A percentile compares a stretch with the other conserved stretches of the same genome.
Evolutionary conservation across 1,284 basidiomycete genomes (phyloP).

Genomic region (Phylloboletellus chloephorus): DNA sequence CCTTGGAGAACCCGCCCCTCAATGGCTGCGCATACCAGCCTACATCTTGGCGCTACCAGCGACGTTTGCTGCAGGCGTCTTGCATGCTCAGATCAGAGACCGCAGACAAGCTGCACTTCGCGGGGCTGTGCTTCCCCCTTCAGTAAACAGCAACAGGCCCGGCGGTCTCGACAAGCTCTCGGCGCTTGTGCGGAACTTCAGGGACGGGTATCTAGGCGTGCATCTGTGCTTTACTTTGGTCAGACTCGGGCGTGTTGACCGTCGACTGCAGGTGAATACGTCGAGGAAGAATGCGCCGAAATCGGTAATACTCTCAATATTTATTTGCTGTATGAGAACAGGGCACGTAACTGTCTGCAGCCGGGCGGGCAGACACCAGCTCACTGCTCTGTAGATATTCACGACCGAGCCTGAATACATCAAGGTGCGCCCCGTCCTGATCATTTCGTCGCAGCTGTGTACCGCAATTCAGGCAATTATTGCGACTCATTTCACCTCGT

Average conservation of each 20-base stretch:
- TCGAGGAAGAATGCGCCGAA: slow-evolving; percentile 16
- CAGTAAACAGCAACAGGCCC: slow-evolving; percentile 27
- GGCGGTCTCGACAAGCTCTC: slow-evolving; percentile 32
- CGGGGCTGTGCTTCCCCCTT: slow-evolving; percentile 33
- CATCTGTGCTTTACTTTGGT: neutral
- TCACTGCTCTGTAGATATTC: slow-evolving; percentile 17
- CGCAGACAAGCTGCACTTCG: slow-evolving; percentile 26
- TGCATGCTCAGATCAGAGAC: slow-evolving; percentile 21
- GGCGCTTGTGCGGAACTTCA: slow-evolving; percentile 24
- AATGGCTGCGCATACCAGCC: slow-evolving; percentile 13
- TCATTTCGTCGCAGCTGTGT: neutral
- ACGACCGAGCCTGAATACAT: slow-evolving; percentile 41
- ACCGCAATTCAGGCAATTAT: slow-evolving; percentile 30
- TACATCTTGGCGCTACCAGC: slow-evolving; percentile 31
- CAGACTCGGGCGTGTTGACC: neutral
- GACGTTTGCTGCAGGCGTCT: slow-evolving; percentile 19
- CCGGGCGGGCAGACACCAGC: neutral
- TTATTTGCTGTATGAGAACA: slow-evolving; percentile 31
- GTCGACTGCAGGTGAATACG: slow-evolving; percentile 22
- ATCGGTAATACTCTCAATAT: slow-evolving; percentile 31
- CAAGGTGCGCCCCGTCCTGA: slow-evolving; percentile 27
- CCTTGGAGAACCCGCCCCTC: slow-evolving; percentile 4
- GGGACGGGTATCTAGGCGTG: slow-evolving; percentile 31
- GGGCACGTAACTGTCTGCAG: slow-evolving; percentile 19
- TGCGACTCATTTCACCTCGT: slow-evolving; percentile 37